These are phyloP conservation scores for Albophoma yamanashiensis DNA, from an alignment of 2,329 filamentous ascomycete species.

Conservation along the genomic window DNA sequence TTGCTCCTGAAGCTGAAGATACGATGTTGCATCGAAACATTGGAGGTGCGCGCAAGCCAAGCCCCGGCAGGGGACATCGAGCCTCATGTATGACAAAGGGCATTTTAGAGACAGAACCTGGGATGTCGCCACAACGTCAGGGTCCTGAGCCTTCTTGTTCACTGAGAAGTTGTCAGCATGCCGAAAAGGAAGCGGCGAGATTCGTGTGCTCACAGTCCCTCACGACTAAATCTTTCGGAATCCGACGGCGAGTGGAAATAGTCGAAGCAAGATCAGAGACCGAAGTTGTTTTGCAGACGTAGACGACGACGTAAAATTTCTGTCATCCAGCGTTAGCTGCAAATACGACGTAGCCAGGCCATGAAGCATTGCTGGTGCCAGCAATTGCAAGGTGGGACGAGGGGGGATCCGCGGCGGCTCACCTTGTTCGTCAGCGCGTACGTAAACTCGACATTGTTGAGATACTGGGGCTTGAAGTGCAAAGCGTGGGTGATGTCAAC, in stretches of 20 bases:
- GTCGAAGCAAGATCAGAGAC: slow-evolving; percentile 60
- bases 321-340: slow-evolving; percentile 23
- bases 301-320: slow-evolving; percentile 64
- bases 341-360: background rate
- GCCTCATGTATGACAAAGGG: slow-evolving; percentile 76
- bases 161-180: slow-evolving; percentile 37
- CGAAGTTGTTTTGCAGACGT: slow-evolving; percentile 63
- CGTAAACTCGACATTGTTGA: slow-evolving; percentile 73
- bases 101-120: slow-evolving; percentile 87
- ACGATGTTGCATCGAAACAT: slow-evolving; percentile 89
- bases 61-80: slow-evolving; percentile 70
- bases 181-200: background rate
- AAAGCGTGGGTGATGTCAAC: slow-evolving; percentile 79
- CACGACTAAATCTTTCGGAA: slow-evolving; percentile 73
- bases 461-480: slow-evolving; percentile 58
- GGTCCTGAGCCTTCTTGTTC: slow-evolving; percentile 68
- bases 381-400: background rate
- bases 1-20: slow-evolving; percentile 89
- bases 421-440: slow-evolving; percentile 89
- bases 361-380: background rate
- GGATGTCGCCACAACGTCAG: slow-evolving; percentile 82
- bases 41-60: slow-evolving; percentile 77
- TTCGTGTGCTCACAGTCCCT: slow-evolving; percentile 56
- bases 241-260: slow-evolving; percentile 58
- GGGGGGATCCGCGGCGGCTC: slow-evolving; percentile 18